phyloP scores from a whole-genome alignment of 2,329 filamentous ascomycete species.

The Ambrosiella xylebori region DNA sequence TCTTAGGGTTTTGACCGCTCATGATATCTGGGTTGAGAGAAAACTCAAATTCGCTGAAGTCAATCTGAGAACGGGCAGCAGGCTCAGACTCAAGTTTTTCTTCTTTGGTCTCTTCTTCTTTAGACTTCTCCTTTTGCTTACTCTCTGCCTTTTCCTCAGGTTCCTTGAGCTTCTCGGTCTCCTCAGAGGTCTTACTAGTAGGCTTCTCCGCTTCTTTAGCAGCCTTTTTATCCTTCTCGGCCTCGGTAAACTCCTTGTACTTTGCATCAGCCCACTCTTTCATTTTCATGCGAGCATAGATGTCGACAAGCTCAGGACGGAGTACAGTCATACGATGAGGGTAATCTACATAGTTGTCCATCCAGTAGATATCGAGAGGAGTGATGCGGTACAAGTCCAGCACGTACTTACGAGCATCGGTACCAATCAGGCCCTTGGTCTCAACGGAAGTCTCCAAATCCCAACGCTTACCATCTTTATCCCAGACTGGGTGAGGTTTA shows the following conservation, averaged over 20 bases:
- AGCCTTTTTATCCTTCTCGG: constrained; percentile 19
- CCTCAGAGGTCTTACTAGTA: constrained; percentile 21
- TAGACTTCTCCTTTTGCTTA: constrained; percentile 15
- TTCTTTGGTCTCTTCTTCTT: constrained; percentile 20
- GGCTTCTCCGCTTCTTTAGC: constrained; percentile 16
- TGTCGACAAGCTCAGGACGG: constrained; percentile 75
- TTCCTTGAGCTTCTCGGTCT: constrained; percentile 21
- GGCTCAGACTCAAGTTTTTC: constrained; percentile 29
- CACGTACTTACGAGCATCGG: constrained; percentile 93
- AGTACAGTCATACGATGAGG: constrained; percentile 94
- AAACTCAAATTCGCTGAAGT: constrained; percentile 75
- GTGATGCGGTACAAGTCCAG: constrained; percentile 90
- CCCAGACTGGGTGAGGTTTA: constrained; percentile 94
- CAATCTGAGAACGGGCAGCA: constrained; percentile 35
- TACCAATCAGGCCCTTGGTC: constrained; percentile 93
- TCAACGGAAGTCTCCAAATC: constrained; percentile 92
- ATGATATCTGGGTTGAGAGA: constrained; percentile 89
- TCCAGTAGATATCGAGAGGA: constrained; percentile 76
- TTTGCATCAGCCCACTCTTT: constrained; percentile 68
- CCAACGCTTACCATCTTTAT: constrained; percentile 81
- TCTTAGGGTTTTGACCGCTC: constrained; percentile 80
- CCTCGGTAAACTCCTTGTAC: constrained; percentile 28
- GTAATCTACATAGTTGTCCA: constrained; percentile 53
- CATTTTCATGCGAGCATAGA: constrained; percentile 70
- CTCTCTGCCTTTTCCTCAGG: constrained; percentile 14